Percentiles rank a stretch among this genome's conserved stretches.
phyloP scores from a whole-genome alignment of 768 basidiomycete genomes.

The Mycena haematopus region DNA sequence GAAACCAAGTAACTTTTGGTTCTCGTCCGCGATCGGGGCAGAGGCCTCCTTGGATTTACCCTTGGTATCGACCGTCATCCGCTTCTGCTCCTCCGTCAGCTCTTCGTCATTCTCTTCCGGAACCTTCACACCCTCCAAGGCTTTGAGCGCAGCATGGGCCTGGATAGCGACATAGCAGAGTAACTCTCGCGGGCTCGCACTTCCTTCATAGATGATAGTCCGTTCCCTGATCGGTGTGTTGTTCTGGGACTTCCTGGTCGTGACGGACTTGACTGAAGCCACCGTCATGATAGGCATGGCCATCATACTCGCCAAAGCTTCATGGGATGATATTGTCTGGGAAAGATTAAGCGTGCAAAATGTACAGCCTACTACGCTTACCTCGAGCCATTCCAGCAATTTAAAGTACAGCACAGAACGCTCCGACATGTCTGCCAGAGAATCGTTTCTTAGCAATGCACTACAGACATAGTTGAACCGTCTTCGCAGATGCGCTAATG shows the following conservation, averaged over 20 bases:
- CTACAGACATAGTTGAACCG: slow-evolving; percentile 91
- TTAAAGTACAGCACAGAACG: slow-evolving; percentile 86
- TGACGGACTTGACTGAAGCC: slow-evolving; percentile 67
- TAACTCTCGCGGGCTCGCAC: slow-evolving; percentile 88
- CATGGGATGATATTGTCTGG: slow-evolving; percentile 92
- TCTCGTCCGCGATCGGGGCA: slow-evolving; percentile 67
- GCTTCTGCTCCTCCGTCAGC: slow-evolving; percentile 89
- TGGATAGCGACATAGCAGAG: slow-evolving; percentile 93
- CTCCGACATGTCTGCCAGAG: slow-evolving; percentile 93
- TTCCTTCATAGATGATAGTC: slow-evolving; percentile 88
- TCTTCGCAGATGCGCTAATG: slow-evolving; percentile 88
- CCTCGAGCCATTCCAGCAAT: slow-evolving; percentile 92
- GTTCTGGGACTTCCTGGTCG: slow-evolving; percentile 56
- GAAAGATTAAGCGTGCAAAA: slow-evolving; percentile 16
- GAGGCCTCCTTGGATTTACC: slow-evolving; percentile 69
- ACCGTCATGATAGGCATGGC: slow-evolving; percentile 97
- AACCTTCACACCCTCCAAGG: slow-evolving; percentile 70
- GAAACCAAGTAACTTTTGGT: slow-evolving; percentile 77
- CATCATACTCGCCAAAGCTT: slow-evolving; percentile 94
- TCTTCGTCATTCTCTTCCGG: slow-evolving; percentile 58
- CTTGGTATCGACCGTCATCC: slow-evolving; percentile 73
- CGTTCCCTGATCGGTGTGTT: slow-evolving; percentile 73
- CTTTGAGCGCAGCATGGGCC: slow-evolving; percentile 90
- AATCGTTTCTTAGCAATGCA: slow-evolving; percentile 88
- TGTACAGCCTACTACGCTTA: slow-evolving; percentile 38